Percentiles rank a stretch among this genome's conserved stretches.
Evolutionary conservation across 148 eudicot species (phyloP).

Genomic region (Polygonum aviculare): DNA sequence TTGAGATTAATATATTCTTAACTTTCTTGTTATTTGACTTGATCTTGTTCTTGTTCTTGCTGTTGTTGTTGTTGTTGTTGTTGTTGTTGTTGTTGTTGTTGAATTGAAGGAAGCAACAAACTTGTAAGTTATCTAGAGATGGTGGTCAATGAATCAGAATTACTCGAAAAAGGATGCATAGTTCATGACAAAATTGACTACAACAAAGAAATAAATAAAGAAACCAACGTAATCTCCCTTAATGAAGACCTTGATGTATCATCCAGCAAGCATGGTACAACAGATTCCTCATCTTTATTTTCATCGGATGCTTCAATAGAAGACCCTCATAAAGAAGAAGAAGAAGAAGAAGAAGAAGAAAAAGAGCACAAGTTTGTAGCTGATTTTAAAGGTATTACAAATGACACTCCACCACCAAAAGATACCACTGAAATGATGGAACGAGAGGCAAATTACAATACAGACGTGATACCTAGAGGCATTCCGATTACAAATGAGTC

Average conservation of each 20-base stretch:
- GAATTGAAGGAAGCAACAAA: not conserved
- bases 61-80: not conserved
- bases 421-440: constrained; percentile 31
- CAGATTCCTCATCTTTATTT: not conserved
- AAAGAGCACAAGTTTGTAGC: not conserved
- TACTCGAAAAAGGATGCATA: not conserved
- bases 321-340: not conserved
- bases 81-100: not conserved
- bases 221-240: not conserved
- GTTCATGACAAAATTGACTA: not conserved
- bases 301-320: not conserved
- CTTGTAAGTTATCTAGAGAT: not conserved
- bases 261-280: not conserved
- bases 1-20: not conserved
- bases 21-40: not conserved
- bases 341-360: not conserved
- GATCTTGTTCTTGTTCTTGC: no score
- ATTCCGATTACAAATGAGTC: constrained; percentile 21
- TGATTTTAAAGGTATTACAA: no score
- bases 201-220: not conserved
- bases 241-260: not conserved
- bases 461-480: constrained; percentile 21
- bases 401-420: constrained; percentile 10
- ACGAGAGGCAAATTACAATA: constrained; percentile 24
- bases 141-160: not conserved